Evolutionary conservation across 225 moss, liverwort and hornwort species (phyloP).

Genomic region (Climacium dendroides): DNA sequence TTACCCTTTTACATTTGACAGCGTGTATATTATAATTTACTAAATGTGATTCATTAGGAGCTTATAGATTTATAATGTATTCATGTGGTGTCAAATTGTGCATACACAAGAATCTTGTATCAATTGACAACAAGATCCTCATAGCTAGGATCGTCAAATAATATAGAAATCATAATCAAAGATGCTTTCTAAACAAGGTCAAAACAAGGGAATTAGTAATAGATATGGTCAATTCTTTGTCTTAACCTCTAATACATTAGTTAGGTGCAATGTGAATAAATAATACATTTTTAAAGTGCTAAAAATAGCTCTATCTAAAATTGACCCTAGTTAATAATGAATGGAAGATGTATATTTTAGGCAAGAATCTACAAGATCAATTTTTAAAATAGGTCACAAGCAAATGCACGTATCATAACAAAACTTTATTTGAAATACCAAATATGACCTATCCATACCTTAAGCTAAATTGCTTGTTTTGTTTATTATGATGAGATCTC

Average conservation of each 20-base stretch:
- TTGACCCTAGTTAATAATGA: neutral
- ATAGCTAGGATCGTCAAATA: neutral
- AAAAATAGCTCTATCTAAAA: neutral
- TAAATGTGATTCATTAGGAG: neutral
- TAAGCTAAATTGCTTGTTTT: no score
- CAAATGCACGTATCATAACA: no score
- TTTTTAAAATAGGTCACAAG: neutral
- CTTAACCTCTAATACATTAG: neutral
- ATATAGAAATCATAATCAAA: rapidly evolving
- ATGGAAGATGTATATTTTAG: neutral
- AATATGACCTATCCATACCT: no score
- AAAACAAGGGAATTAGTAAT: neutral
- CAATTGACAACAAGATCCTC: neutral
- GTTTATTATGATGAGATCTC: no score
- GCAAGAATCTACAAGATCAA: neutral
- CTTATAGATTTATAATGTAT: neutral
- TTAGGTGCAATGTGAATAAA: neutral
- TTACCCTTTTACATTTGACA: neutral
- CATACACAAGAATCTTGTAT: rapidly evolving
- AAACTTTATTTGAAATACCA: neutral
- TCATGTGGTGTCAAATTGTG: neutral
- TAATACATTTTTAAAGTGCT: neutral
- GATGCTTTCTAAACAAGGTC: neutral
- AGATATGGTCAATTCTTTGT: neutral
- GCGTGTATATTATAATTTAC: neutral